Percentiles rank a stretch among this genome's conserved stretches.
These are phyloP conservation scores for Boletus rufocinnamomeus DNA, from an alignment of 768 basidiomycete genomes.

Conservation along the genomic window DNA sequence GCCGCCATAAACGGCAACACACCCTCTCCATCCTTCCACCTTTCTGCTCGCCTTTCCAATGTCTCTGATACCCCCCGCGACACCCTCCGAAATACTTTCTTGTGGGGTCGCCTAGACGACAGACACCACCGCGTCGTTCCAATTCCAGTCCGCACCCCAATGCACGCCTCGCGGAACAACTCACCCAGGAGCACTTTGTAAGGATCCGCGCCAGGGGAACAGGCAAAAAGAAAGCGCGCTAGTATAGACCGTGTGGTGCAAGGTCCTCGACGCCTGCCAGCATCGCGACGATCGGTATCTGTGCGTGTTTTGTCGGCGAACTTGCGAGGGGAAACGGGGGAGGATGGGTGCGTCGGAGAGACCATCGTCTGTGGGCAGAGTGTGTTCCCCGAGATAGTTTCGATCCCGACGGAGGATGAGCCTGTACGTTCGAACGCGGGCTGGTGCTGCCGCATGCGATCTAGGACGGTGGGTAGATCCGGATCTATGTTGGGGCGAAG, in stretches of 20 bases:
- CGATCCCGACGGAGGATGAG: slow-evolving; percentile 11
- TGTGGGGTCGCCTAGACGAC: slow-evolving; percentile 20
- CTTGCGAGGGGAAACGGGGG: background rate
- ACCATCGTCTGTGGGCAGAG: background rate
- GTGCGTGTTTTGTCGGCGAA: background rate
- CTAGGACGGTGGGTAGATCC: no score
- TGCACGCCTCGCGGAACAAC: no score
- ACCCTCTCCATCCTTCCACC: background rate
- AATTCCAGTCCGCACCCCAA: slow-evolving; percentile 25
- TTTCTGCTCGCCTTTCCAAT: background rate
- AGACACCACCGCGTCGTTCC: slow-evolving; percentile 15
- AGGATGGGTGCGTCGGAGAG: background rate
- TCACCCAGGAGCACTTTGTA: slow-evolving; percentile 20
- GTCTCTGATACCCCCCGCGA: background rate
- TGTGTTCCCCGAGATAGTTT: slow-evolving; percentile 15
- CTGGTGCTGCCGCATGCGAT: slow-evolving; percentile 16
- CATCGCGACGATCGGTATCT: slow-evolving; percentile 6
- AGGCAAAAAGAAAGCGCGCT: slow-evolving; percentile 19
- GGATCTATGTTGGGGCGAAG: no score
- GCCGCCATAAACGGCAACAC: slow-evolving; percentile 26
- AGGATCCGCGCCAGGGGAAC: slow-evolving; percentile 26
- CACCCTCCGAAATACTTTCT: slow-evolving; percentile 22
- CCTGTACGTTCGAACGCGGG: background rate
- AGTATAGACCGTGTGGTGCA: background rate
- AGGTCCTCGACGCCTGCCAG: slow-evolving; percentile 15